Evolutionary conservation across 164 flowering plant genomes (phyloP), one percentile per base, ranked within the genome.

Genomic region (Tetrastigma voinierianum): DNA sequence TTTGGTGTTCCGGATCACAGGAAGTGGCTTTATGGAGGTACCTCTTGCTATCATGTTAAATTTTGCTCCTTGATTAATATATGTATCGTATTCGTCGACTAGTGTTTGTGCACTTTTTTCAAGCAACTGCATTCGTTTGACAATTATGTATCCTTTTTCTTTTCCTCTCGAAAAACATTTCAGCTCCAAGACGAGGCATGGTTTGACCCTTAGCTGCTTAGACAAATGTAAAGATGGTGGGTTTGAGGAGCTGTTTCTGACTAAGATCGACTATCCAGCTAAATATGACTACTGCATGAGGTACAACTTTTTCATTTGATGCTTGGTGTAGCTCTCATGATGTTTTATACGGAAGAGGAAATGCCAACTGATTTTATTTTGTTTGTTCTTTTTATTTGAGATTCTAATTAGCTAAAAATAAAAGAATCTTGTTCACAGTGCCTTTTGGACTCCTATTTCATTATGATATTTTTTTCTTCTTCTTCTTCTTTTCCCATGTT

Each of bases 161-260:
- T 67, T 44, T 61, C 46, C 40, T 32, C 40, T 32, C 40, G 6
- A 32, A 32, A 32, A 16, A 58, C 17, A 23, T 69, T 78, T 64
- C 78, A 95, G 97, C 93, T 95, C 48, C 94, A 74, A 56, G 85
- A 83, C 23, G 97, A 92, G 79, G 91, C 97, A n/a, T 76, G 77
- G 86, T 64, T 64, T 77, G 73, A 76, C 90, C 8, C 86, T 88
- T 61, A 69, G 60, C 65, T 90, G 89, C 84, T 68, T 88, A 68
- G 75, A 76, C 62, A 83, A 81, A 70, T 81, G 81, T 59, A 72
- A 62, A 76, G 90, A 84, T 80, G 79, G 86, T 68, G 96, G 94
- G 57, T 95, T 95, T 71, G 92, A 87, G 68, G 89, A 83, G 74
- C 66, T 83, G 57, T 95, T 90, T 72, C 78, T 88, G 83, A 83